Conservation (phyloP, 2,329 filamentous ascomycete genomes). For the Cytospora leucostoma region DNA sequence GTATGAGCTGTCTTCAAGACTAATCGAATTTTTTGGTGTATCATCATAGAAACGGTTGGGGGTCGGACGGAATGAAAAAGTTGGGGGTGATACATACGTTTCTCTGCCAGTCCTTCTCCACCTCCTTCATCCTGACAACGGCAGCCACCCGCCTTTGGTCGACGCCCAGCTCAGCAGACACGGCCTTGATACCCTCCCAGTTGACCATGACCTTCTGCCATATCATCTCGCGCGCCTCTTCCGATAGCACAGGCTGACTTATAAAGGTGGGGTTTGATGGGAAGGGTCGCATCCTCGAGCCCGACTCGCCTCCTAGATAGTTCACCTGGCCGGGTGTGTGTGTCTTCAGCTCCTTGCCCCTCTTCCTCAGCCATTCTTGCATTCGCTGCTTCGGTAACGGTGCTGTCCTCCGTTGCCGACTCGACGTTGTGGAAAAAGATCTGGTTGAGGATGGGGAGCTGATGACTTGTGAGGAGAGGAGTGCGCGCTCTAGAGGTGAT, state of each 20-base stretch:
- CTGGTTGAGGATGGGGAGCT: slow-evolving; percentile 27
- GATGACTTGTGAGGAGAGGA: slow-evolving; percentile 12
- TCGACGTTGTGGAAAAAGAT: slow-evolving; percentile 44
- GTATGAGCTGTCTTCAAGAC: slow-evolving; percentile 87
- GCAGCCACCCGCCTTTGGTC: slow-evolving; percentile 84
- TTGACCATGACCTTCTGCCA: slow-evolving; percentile 67
- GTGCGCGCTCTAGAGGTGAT: slow-evolving; percentile 21
- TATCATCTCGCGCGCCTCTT: slow-evolving; percentile 71
- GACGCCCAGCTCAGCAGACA: slow-evolving; percentile 75
- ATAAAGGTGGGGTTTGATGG: slow-evolving; percentile 72
- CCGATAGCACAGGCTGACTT: slow-evolving; percentile 72
- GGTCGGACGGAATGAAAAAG: not conserved
- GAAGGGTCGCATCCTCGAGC: slow-evolving; percentile 58
- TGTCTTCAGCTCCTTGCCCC: slow-evolving; percentile 28
- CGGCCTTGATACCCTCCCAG: slow-evolving; percentile 70
- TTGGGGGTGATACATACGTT: slow-evolving; percentile 62
- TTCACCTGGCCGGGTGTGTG: slow-evolving; percentile 32
- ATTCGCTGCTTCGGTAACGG: slow-evolving; percentile 42
- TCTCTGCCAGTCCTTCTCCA: slow-evolving; percentile 76
- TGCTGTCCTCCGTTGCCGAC: slow-evolving; percentile 40
- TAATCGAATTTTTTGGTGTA: slow-evolving; percentile 86
- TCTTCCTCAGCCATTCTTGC: slow-evolving; percentile 39
- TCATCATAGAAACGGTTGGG: slow-evolving; percentile 52
- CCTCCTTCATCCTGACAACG: slow-evolving; percentile 79
- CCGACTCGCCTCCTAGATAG: slow-evolving; percentile 42